phyloP scores from a whole-genome alignment of 495 filamentous ascomycete genomes.

The Apodospora peruviana region DNA sequence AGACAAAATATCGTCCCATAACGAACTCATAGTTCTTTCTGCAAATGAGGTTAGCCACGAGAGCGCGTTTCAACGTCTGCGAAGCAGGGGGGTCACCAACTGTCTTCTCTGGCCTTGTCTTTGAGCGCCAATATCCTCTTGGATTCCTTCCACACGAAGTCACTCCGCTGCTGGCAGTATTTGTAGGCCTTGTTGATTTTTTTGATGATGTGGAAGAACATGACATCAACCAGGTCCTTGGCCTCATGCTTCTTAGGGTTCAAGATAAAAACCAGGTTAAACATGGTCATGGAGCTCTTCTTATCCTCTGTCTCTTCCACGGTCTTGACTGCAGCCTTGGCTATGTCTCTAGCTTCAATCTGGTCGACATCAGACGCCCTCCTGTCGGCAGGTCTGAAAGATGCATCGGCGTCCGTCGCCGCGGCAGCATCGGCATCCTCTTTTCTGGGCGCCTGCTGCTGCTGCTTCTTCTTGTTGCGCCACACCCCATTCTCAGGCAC shows the following conservation, averaged over 20 bases:
- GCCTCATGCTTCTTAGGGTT: slow-evolving; percentile 73
- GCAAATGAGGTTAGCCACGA: slow-evolving; percentile 8
- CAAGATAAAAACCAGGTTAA: slow-evolving; percentile 90
- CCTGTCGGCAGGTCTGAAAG: slow-evolving; percentile 8
- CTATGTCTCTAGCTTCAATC: slow-evolving; percentile 32
- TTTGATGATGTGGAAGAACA: slow-evolving; percentile 83
- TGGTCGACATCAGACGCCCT: slow-evolving; percentile 26
- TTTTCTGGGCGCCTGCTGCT: slow-evolving; percentile 12
- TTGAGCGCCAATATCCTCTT: slow-evolving; percentile 71
- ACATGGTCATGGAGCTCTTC: slow-evolving; percentile 77
- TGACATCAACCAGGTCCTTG: slow-evolving; percentile 64
- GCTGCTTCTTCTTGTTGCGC: slow-evolving; percentile 69
- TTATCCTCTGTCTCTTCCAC: slow-evolving; percentile 49
- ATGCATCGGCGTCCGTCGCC: slow-evolving; percentile 13
- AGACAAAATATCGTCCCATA: slow-evolving; percentile 66
- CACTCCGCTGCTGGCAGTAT: slow-evolving; percentile 78
- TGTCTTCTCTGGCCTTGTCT: slow-evolving; percentile 69
- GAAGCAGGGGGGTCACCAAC: slow-evolving; percentile 37
- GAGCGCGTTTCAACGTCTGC: background rate
- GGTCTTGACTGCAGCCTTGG: slow-evolving; percentile 27
- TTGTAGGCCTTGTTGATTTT: slow-evolving; percentile 86
- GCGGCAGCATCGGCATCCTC: slow-evolving; percentile 20
- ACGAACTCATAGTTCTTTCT: slow-evolving; percentile 48
- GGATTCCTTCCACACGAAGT: slow-evolving; percentile 84
- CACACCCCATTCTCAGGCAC: slow-evolving; percentile 80